A percentile compares a stretch with the other conserved stretches of the same genome.
Evolutionary conservation across 495 filamentous ascomycete genomes (phyloP).

Genomic region (Xylaria curta): DNA sequence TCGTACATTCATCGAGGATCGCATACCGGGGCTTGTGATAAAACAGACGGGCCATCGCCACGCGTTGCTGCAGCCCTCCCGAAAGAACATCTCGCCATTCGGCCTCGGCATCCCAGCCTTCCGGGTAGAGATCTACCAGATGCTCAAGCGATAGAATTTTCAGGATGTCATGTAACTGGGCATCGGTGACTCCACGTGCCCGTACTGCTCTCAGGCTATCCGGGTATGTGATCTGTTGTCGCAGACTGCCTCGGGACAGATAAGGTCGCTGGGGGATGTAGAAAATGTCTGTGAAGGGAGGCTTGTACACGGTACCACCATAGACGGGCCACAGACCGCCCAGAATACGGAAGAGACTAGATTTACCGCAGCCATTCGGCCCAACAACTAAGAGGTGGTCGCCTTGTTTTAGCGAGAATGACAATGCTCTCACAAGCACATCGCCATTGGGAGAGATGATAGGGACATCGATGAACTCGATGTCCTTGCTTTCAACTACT

Average conservation of each 20-base stretch:
- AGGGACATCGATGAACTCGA: constrained; percentile 90
- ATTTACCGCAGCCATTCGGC: constrained; percentile 97
- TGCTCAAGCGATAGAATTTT: constrained; percentile 79
- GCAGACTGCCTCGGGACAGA: constrained; percentile 82
- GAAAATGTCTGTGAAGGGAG: constrained; percentile 88
- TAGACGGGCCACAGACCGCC: constrained; percentile 99
- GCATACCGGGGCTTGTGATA: constrained; percentile 93
- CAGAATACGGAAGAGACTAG: constrained; percentile 91
- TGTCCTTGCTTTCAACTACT: constrained; percentile 77
- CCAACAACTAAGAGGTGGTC: constrained; percentile 95
- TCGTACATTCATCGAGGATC: constrained; percentile 97
- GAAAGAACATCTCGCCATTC: constrained; percentile 95
- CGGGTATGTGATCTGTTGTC: constrained; percentile 96
- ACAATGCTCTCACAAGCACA: constrained; percentile 80
- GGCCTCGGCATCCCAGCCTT: constrained; percentile 91
- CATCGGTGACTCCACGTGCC: constrained; percentile 80
- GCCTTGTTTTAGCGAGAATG: constrained; percentile 82
- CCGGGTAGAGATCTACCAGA: constrained; percentile 77
- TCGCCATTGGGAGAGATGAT: constrained; percentile 97
- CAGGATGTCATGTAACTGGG: constrained; percentile 78
- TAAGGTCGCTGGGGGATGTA: constrained; percentile 98
- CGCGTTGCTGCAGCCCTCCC: constrained; percentile 91
- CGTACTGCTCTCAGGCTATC: constrained; percentile 88
- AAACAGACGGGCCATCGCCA: constrained; percentile 96
- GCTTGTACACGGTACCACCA: constrained; percentile 89